Evolutionary conservation across 2,329 filamentous ascomycete genomes (phyloP).

Genomic region (Aspergillus ibericus): DNA sequence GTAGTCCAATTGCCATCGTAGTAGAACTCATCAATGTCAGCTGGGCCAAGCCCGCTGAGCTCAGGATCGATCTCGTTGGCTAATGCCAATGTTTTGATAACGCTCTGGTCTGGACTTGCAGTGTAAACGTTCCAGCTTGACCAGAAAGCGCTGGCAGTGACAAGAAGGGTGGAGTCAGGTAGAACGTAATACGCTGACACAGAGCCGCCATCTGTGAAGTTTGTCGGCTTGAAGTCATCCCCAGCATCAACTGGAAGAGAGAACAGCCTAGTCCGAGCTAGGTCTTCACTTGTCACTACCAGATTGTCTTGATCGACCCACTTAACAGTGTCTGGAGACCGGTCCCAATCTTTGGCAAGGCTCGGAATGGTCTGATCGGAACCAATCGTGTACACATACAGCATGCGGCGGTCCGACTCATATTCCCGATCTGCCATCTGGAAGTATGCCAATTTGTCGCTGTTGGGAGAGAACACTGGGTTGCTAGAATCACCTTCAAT

Average conservation of each 20-base stretch:
- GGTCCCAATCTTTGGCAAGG: constrained; percentile 50
- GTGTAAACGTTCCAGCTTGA: constrained; percentile 38
- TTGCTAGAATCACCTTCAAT: constrained; percentile 58
- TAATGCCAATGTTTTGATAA: constrained; percentile 32
- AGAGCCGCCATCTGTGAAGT: constrained; percentile 38
- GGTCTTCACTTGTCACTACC: constrained; percentile 72
- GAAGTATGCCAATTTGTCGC: constrained; percentile 70
- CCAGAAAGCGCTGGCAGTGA: constrained; percentile 38
- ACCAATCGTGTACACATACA: constrained; percentile 44
- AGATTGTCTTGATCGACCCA: constrained; percentile 61
- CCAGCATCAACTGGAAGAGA: constrained; percentile 34
- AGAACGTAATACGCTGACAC: constrained; percentile 32
- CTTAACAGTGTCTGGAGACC: constrained; percentile 51
- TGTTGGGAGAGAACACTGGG: constrained; percentile 75
- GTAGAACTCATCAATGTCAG: constrained; percentile 41
- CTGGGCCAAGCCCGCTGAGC: constrained; percentile 35
- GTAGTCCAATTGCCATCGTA: constrained; percentile 38
- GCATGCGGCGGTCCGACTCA: constrained; percentile 69
- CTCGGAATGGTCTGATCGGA: constrained; percentile 37
- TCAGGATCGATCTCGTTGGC: constrained; percentile 44
- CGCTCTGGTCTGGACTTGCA: constrained; percentile 28
- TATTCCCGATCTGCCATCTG: constrained; percentile 77
- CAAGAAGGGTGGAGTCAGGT: constrained; percentile 32
- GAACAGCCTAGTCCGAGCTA: constrained; percentile 54
- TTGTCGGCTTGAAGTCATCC: constrained; percentile 34